These are phyloP conservation scores for Neurospora intermedia DNA, from an alignment of 495 filamentous ascomycete species.

Conservation along the genomic window DNA sequence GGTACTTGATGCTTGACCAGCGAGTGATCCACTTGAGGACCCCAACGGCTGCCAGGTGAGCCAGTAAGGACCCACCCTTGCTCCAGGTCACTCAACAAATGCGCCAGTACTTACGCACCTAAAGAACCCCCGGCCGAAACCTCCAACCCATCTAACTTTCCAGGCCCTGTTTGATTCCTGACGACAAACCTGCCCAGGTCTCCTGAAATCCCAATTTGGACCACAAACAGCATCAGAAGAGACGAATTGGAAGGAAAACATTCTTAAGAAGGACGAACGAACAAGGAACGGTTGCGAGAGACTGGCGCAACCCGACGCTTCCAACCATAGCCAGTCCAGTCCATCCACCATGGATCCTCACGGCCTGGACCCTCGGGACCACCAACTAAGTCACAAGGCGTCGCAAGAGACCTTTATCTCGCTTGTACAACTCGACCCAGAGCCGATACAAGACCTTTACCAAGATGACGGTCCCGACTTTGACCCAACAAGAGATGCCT, in stretches of 20 bases:
- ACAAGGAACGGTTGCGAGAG: background rate
- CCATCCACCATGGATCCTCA: constrained; percentile 19
- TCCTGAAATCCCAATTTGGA: background rate
- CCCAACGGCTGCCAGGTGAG: background rate
- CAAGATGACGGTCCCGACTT: constrained; percentile 47
- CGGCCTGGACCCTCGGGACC: constrained; percentile 11
- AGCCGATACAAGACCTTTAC: constrained; percentile 41
- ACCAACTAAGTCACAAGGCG: constrained; percentile 12
- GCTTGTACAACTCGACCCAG: constrained; percentile 70
- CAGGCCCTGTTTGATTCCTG: background rate
- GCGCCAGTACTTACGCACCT: background rate
- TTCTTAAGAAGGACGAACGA: background rate
- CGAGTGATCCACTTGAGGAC: background rate
- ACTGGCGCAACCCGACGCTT: background rate
- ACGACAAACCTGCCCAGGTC: background rate
- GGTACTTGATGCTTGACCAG: background rate
- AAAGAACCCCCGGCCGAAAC: background rate
- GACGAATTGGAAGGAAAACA: background rate
- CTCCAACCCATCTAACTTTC: background rate
- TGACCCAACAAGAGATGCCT: constrained; percentile 19
- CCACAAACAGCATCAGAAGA: background rate
- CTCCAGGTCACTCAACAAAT: background rate
- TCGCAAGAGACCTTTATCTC: constrained; percentile 49
- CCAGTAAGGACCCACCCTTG: background rate
- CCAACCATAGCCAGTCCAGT: background rate